These are phyloP conservation scores for Aspergillus coremiiformis DNA, from an alignment of 495 filamentous ascomycete species.

Conservation along the genomic window DNA sequence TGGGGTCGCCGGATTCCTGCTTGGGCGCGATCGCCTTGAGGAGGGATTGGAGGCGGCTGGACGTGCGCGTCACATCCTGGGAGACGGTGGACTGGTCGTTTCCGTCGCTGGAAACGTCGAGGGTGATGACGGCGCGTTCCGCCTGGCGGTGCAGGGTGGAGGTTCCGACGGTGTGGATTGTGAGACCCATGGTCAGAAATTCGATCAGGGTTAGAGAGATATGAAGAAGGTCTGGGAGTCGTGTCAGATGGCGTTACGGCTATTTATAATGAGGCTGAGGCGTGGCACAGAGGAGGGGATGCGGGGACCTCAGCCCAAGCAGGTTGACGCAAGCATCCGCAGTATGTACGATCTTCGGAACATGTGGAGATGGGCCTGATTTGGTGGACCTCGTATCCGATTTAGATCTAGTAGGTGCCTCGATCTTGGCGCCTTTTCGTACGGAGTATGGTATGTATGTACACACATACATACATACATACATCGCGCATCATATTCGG, in stretches of 20 bases:
- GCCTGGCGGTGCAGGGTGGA: background rate
- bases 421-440: background rate
- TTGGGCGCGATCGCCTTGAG: background rate
- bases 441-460: no score
- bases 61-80: background rate
- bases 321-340: no score
- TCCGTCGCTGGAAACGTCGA: background rate
- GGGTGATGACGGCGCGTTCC: background rate
- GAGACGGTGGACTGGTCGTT: background rate
- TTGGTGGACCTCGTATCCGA: background rate
- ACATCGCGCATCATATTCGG: no score
- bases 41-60: background rate
- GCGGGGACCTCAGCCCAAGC: no score
- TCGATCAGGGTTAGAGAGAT: background rate
- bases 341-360: background rate
- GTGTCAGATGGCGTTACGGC: background rate
- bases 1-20: background rate
- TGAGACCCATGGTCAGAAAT: background rate
- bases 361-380: background rate
- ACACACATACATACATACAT: no score
- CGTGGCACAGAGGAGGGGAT: background rate
- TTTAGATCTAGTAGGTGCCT: background rate
- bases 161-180: background rate
- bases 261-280: background rate
- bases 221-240: background rate